Conservation (phyloP, 2,329 filamentous ascomycete genomes). For the Diaporthe humulicola region DNA sequence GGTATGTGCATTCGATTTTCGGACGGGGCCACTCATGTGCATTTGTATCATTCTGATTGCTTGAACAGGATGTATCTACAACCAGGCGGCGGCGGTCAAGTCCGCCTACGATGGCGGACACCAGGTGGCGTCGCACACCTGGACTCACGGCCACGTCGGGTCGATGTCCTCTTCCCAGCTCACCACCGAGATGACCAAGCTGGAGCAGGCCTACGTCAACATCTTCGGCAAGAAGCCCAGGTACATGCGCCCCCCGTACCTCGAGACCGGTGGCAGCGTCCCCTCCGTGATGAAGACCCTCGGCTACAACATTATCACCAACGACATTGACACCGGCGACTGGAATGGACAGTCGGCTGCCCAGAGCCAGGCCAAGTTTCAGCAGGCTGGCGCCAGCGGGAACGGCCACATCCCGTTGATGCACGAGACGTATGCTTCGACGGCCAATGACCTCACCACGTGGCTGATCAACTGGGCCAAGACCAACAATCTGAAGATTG, state of each 20-base stretch:
- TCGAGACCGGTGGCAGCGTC: slow-evolving; percentile 60
- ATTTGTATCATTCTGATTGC: background rate
- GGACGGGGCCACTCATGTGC: background rate
- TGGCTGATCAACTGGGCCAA: slow-evolving; percentile 66
- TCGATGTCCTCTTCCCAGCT: slow-evolving; percentile 54
- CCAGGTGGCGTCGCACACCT: slow-evolving; percentile 67
- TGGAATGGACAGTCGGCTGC: slow-evolving; percentile 66
- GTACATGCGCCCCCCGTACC: slow-evolving; percentile 65
- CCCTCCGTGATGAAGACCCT: slow-evolving; percentile 58
- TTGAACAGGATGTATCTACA: slow-evolving; percentile 58
- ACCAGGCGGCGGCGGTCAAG: slow-evolving; percentile 65
- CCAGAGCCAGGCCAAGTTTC: slow-evolving; percentile 67
- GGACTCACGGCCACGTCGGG: slow-evolving; percentile 62
- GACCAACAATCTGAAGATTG: slow-evolving; percentile 60
- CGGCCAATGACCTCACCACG: slow-evolving; percentile 61
- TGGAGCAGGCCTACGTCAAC: slow-evolving; percentile 65
- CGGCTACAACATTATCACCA: slow-evolving; percentile 72
- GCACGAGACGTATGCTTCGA: slow-evolving; percentile 66
- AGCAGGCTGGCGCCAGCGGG: slow-evolving; percentile 55
- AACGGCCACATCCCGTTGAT: slow-evolving; percentile 69
- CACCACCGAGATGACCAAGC: slow-evolving; percentile 61
- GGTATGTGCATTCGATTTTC: slow-evolving; percentile 43
- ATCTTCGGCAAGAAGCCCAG: slow-evolving; percentile 62
- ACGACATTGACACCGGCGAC: slow-evolving; percentile 73
- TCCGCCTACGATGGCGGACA: slow-evolving; percentile 64